Evolutionary conservation across 495 filamentous ascomycete species (phyloP).

Genomic region (Daldinia caldariorum): DNA sequence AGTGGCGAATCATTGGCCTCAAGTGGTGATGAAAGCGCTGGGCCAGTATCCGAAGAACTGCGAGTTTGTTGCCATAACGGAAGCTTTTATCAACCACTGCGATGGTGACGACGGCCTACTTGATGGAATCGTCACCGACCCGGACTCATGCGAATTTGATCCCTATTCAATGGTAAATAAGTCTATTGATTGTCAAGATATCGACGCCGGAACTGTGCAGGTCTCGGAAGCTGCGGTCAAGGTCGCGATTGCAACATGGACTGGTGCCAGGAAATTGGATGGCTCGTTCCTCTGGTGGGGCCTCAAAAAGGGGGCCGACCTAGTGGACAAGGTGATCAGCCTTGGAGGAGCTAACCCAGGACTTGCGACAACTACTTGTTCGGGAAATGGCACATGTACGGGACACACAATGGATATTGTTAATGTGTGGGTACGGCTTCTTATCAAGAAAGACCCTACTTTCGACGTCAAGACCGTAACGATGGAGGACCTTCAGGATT

Average conservation of each 20-base stretch:
- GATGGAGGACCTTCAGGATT: slow-evolving; percentile 12
- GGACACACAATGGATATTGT: slow-evolving; percentile 17
- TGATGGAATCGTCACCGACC: slow-evolving; percentile 52
- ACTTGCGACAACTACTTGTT: slow-evolving; percentile 35
- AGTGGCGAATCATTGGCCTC: slow-evolving; percentile 38
- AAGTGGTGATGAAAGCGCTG: slow-evolving; percentile 45
- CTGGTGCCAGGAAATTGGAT: slow-evolving; percentile 29
- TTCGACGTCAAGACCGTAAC: slow-evolving; percentile 39
- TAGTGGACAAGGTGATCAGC: slow-evolving; percentile 2
- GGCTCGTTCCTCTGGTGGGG: slow-evolving; percentile 30
- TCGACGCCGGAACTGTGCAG: slow-evolving; percentile 8
- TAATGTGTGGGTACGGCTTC: slow-evolving; percentile 32
- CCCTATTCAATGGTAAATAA: slow-evolving; percentile 45
- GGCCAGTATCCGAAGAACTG: slow-evolving; percentile 36
- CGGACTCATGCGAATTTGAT: slow-evolving; percentile 52
- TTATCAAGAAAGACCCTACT: slow-evolving; percentile 37
- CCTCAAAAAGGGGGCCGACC: slow-evolving; percentile 21
- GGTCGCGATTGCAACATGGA: slow-evolving; percentile 40
- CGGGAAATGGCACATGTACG: slow-evolving; percentile 31
- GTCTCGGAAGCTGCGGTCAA: slow-evolving; percentile 31
- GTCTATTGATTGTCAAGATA: slow-evolving; percentile 34
- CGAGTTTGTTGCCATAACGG: slow-evolving; percentile 44
- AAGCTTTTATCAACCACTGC: slow-evolving; percentile 47
- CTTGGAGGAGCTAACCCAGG: background rate
- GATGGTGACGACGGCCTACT: slow-evolving; percentile 52